phyloP scores from a whole-genome alignment of 805 yeast species.

The Candida lessepsii region DNA sequence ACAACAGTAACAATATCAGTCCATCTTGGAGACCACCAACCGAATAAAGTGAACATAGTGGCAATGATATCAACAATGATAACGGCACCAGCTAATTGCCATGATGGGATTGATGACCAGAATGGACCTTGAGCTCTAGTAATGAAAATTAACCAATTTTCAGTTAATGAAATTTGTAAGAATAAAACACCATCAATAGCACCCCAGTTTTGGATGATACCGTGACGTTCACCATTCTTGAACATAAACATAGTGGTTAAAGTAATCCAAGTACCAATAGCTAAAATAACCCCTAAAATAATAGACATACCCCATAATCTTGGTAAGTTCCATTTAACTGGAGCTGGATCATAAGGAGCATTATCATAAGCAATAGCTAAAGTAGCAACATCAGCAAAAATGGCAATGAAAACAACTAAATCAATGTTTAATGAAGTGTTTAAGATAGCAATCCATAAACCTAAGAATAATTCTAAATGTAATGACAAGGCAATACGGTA shows the following conservation, averaged over 20 bases:
- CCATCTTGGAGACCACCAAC: slow-evolving; percentile 98
- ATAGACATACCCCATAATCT: slow-evolving; percentile 97
- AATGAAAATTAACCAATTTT: slow-evolving; percentile 95
- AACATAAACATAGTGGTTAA: slow-evolving; percentile 89
- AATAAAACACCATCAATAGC: slow-evolving; percentile 88
- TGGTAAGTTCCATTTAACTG: slow-evolving; percentile 96
- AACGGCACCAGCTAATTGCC: slow-evolving; percentile 96
- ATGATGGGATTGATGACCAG: slow-evolving; percentile 95
- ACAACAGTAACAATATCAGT: slow-evolving; percentile 93
- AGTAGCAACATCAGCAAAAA: slow-evolving; percentile 96
- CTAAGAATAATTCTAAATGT: slow-evolving; percentile 92
- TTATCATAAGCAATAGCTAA: slow-evolving; percentile 96
- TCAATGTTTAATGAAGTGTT: slow-evolving; percentile 84
- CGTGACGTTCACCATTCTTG: slow-evolving; percentile 55
- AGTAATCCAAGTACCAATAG: slow-evolving; percentile 92
- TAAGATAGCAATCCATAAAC: slow-evolving; percentile 95
- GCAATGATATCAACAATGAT: slow-evolving; percentile 86
- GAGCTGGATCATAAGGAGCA: slow-evolving; percentile 90
- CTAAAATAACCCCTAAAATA: slow-evolving; percentile 79
- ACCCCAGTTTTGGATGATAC: slow-evolving; percentile 96
- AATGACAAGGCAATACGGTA: slow-evolving; percentile 96
- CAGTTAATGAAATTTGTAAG: slow-evolving; percentile 92
- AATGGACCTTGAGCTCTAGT: slow-evolving; percentile 98
- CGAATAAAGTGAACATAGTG: slow-evolving; percentile 88
- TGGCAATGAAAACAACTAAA: slow-evolving; percentile 93